phyloP scores from a whole-genome alignment of 2,329 filamentous ascomycete species.

The Calonectria ilicicola region DNA sequence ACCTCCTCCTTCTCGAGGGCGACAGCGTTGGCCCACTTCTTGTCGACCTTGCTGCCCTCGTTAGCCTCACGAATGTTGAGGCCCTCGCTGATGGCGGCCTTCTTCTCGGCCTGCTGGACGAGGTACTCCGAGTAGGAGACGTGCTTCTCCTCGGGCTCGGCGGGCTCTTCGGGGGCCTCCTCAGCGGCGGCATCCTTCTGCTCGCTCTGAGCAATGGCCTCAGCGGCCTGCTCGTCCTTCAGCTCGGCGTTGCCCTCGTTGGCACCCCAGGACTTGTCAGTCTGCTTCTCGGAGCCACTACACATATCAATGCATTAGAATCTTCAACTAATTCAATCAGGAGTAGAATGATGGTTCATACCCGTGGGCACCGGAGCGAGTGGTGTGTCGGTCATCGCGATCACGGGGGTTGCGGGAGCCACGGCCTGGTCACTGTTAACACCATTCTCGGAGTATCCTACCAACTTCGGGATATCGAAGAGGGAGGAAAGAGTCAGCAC shows the following conservation, averaged over 20 bases:
- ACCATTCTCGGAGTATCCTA: conserved; percentile 1
- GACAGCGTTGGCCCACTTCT: conserved; percentile 94
- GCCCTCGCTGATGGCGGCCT: conserved; percentile 72
- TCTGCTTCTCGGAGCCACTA: conserved; percentile 87
- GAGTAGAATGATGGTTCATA: conserved; percentile 49
- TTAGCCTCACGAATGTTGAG: conserved; percentile 89
- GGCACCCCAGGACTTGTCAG: conserved; percentile 90
- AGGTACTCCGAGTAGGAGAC: conserved; percentile 93
- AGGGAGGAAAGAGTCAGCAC: conserved; percentile 36
- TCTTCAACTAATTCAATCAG: not conserved
- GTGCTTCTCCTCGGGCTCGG: conserved; percentile 84
- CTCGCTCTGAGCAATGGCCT: conserved; percentile 88
- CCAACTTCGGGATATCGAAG: not conserved
- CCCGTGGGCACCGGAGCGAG: conserved; percentile 55
- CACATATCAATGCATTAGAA: conserved; percentile 40
- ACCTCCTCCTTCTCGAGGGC: conserved; percentile 75
- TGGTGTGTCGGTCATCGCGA: conserved; percentile 68
- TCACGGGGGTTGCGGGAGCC: conserved; percentile 65
- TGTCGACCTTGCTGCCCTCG: conserved; percentile 87
- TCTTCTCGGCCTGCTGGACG: conserved; percentile 78
- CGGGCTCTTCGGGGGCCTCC: conserved; percentile 61
- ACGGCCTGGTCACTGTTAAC: conserved; percentile 56
- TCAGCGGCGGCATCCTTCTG: conserved; percentile 75
- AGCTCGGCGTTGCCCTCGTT: conserved; percentile 85
- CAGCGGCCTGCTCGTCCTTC: conserved; percentile 91